Evolutionary conservation across 805 yeast species (phyloP), one percentile per base, ranked within the genome.

Genomic region (Hagleromyces aurorensis): DNA sequence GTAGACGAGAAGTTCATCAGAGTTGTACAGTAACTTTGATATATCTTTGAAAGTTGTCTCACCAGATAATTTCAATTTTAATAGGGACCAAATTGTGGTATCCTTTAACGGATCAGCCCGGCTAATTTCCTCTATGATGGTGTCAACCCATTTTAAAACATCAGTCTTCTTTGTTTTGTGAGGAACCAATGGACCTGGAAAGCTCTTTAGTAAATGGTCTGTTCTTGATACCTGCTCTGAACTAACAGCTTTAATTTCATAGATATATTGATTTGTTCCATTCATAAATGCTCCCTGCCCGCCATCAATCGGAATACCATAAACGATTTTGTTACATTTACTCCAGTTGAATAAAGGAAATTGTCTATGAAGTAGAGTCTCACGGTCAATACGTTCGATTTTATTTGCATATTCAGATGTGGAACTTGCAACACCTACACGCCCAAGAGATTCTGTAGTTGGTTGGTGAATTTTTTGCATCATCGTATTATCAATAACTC

Each of bases 271-370:
- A 6, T 29, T 27, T 45, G 21, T 44, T 59, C 36, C 52, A 60
- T n/a, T 58, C 55, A 42, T 54, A 38, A 32, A 46, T 49, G 34
- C 18, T 11, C 19, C 34, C 4, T 38, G 36, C 2, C 18, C 27
- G 14, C 30, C 11, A 4, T 18, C 53, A 2, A 59, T 41, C 5
- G 77, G 73, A 24, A 72, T 47, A 33, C 67, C 61, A 20, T 62
- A 61, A 3, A 69, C 65, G 12, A 70, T 45, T 25, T 61, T 66
- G 5, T 58, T 53, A 3, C 72, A 62, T 13, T 57, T 59, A 16
- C 72, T 62, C 80, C 91, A 85, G 34, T 69, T 64, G 50, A 83
- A 79, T 19, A 85, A 49, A 0, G 95, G 94, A 56, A 79, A 80
- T 48, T 82, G 94, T 32, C 80, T 64, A 26, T 60, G 55, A 14